Base-by-base conservation (phyloP, 768 basidiomycete species). In the Pulveroboletus sp. region DNA sequence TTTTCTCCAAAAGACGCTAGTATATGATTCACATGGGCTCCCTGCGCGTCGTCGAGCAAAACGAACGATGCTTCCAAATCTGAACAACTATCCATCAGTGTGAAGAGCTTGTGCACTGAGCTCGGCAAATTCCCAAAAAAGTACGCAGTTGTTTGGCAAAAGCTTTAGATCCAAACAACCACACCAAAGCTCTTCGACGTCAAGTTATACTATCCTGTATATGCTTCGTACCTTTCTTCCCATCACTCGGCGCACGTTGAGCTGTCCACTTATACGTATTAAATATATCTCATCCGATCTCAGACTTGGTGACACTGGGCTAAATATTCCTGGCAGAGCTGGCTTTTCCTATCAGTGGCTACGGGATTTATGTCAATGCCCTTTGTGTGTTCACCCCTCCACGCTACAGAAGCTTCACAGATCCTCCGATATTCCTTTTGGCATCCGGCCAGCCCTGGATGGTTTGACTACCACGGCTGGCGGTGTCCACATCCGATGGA, bases 301-400 rank as follows among this genome's bases (percentile, higher is more conserved):
- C 43, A 45, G 15, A n/a, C 38, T 44, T 30, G 63, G 65, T 33
- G 44, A 43, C 3, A 5, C 33, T 32, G 46, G 31, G 32, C 35
- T 66, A 30, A 57, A 38, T n/a, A 45, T 67, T 39, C 57, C 60
- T 6, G 45, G 83, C 10, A 69, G 71, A 17, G 57, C 73, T 26
- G 62, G 68, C 9, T 82, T 89, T 56, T 78, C 87, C 0, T 83
- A 79, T 59, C 68, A 81, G 47, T 93, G 90, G 84, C 78, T 98
- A 9, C 82, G 93, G 21, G 93, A 97, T 60, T 79, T 87, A 0
- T 96, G 93, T 57, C 81, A 79, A 50, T 91, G 86, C 37, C 69
- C 80, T 0, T 59, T 70, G 2, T 93, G 87, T 55, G 66, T 94
- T 8, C 89, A 96, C 57, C 84, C 89, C 0, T 78, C 82, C 4